Evolutionary conservation across 306 rosid species (phyloP).

Genomic region (Cucurbita argyrosperma): DNA sequence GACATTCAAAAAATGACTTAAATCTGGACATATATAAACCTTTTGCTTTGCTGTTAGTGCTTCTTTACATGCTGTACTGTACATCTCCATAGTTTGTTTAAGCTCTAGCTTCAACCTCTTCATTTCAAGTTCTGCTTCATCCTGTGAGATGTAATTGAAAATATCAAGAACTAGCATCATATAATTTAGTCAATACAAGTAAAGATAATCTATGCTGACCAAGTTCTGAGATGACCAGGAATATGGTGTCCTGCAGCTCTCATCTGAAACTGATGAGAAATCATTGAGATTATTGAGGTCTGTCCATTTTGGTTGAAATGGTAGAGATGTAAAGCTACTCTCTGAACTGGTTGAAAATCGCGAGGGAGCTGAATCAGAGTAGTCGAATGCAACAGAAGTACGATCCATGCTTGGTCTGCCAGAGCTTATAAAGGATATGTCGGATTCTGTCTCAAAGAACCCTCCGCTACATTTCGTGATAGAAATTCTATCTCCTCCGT

Average conservation of each 20-base stretch:
- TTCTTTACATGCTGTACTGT: conserved; percentile 62
- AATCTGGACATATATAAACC: conserved; percentile 17
- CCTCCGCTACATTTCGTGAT: conserved; percentile 30
- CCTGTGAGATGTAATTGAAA: conserved; percentile 22
- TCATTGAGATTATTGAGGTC: conserved; percentile 29
- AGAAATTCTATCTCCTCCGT: conserved; percentile 20
- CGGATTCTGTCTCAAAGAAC: conserved; percentile 50
- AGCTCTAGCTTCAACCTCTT: conserved; percentile 78
- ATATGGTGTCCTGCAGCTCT: conserved; percentile 32
- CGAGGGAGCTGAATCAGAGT: conserved; percentile 24
- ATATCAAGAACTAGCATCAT: background rate
- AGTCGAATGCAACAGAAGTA: conserved; percentile 34
- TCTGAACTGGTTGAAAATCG: conserved; percentile 64
- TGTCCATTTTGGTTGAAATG: conserved; percentile 16
- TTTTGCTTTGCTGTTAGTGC: conserved; percentile 61
- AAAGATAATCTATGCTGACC: conserved; percentile 26
- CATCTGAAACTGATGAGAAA: conserved; percentile 32
- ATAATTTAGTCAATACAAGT: background rate
- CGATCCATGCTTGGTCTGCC: conserved; percentile 62
- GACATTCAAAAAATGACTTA: background rate
- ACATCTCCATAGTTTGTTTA: conserved; percentile 91
- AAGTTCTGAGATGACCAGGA: conserved; percentile 49
- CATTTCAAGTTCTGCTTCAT: conserved; percentile 76
- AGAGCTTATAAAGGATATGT: conserved; percentile 76
- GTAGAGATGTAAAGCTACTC: conserved; percentile 38